These are phyloP conservation scores for Gloeophyllum trabeum DNA, from an alignment of 768 basidiomycete genomes.

Conservation along the genomic window DNA sequence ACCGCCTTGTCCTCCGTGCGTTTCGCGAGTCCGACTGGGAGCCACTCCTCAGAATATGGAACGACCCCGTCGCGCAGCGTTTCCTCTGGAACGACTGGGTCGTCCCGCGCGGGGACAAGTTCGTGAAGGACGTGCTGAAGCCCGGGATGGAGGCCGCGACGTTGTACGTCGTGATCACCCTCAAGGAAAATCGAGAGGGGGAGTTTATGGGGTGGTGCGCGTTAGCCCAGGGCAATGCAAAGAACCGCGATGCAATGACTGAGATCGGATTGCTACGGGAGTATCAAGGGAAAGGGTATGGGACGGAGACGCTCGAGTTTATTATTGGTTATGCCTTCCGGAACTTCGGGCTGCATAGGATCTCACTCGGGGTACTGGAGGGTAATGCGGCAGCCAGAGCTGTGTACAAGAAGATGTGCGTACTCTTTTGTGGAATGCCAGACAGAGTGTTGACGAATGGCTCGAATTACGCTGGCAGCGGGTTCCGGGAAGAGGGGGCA, in stretches of 20 bases:
- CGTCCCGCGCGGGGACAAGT: not conserved
- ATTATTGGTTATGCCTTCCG: slow-evolving; percentile 13
- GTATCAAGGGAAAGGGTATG: slow-evolving; percentile 14
- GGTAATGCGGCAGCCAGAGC: slow-evolving; percentile 11
- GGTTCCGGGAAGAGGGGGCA: slow-evolving; percentile 24
- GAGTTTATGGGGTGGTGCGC: not conserved
- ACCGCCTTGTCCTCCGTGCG: not conserved
- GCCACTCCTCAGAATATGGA: not conserved
- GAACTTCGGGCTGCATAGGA: slow-evolving; percentile 16
- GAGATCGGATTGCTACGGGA: slow-evolving; percentile 1
- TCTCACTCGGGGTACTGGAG: slow-evolving; percentile 15
- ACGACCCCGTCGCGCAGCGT: not conserved
- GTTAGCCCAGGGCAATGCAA: not conserved
- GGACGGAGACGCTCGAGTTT: slow-evolving; percentile 9
- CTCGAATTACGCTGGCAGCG: slow-evolving; percentile 18
- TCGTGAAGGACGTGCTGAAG: not conserved
- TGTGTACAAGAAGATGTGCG: slow-evolving; percentile 21
- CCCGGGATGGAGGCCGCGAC: not conserved
- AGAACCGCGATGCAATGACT: not conserved
- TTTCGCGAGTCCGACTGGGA: not conserved
- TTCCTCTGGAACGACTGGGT: not conserved
- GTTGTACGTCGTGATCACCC: not conserved
- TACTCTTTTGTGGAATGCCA: too few species aligned
- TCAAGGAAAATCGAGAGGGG: not conserved
- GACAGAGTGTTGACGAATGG: too few species aligned